These are phyloP conservation scores for Choanephora cucurbitarum DNA, from an alignment of 371 early-diverging fungal species.

Conservation along the genomic window DNA sequence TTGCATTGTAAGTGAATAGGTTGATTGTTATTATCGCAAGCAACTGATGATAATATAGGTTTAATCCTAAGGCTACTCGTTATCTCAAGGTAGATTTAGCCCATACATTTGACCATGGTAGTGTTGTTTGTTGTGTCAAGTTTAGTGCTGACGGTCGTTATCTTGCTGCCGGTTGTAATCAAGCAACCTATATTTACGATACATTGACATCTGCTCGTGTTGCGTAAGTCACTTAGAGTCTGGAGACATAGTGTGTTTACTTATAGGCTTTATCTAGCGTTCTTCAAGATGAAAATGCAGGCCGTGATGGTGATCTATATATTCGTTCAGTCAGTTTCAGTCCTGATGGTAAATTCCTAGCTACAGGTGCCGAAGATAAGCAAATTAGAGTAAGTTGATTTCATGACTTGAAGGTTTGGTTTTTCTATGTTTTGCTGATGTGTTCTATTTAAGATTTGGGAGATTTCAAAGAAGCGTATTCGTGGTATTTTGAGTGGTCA, in stretches of 20 bases:
- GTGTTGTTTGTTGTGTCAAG: conserved; percentile 94
- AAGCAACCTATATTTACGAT: conserved; percentile 85
- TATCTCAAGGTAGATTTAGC: conserved; percentile 78
- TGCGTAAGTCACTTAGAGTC: conserved; percentile 24
- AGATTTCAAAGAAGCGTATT: conserved; percentile 70
- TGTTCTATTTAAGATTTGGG: no score
- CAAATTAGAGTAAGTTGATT: conserved; percentile 78
- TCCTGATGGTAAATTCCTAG: conserved; percentile 89
- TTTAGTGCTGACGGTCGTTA: conserved; percentile 89
- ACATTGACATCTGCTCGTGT: conserved; percentile 58
- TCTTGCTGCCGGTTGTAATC: conserved; percentile 94
- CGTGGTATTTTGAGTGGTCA: conserved; percentile 82
- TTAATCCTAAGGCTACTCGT: conserved; percentile 71
- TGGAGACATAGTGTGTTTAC: conserved; percentile 7
- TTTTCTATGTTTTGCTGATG: no score
- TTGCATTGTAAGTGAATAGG: conserved; percentile 80
- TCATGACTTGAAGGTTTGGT: no score
- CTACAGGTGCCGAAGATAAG: conserved; percentile 98
- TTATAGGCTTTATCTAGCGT: conserved; percentile 47
- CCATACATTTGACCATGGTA: conserved; percentile 80
- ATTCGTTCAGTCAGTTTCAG: conserved; percentile 97
- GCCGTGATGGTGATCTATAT: conserved; percentile 83
- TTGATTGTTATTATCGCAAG: neutral
- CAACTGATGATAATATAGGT: conserved; percentile 34
- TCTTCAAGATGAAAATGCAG: conserved; percentile 75